phyloP scores from a whole-genome alignment of 495 filamentous ascomycete genomes.

The Neurospora tetrasperma region DNA sequence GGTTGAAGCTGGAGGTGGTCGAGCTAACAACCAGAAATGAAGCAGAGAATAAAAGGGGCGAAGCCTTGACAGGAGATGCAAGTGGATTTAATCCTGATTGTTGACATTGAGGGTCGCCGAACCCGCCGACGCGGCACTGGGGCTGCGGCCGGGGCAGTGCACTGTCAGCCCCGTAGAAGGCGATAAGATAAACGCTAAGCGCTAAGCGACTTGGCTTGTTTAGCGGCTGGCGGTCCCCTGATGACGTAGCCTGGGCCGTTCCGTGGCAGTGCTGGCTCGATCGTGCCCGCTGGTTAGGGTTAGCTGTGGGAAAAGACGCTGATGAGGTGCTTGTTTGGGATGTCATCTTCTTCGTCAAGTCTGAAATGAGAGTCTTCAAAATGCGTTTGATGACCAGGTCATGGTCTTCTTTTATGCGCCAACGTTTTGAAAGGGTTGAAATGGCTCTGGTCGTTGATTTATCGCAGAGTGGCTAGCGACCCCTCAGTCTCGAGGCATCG shows the following conservation, averaged over 20 bases:
- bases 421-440: neutral
- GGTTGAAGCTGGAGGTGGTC: too few species aligned
- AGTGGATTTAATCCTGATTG: too few species aligned
- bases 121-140: too few species aligned
- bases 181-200: neutral
- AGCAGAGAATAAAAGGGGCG: too few species aligned
- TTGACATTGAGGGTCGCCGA: too few species aligned
- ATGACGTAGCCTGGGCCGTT: neutral
- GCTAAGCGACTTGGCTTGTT: neutral
- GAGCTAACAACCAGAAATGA: too few species aligned
- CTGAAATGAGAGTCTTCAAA: accelerated
- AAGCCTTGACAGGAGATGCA: too few species aligned
- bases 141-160: neutral
- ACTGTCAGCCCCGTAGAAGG: neutral
- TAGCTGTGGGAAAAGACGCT: neutral
- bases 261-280: neutral
- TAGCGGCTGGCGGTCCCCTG: neutral
- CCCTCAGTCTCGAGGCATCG: neutral
- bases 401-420: neutral
- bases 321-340: neutral
- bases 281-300: neutral
- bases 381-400: neutral
- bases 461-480: neutral
- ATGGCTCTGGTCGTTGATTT: neutral
- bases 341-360: neutral